Evolutionary conservation across 768 basidiomycete species (phyloP).

Genomic region (Boletus rubropictus): DNA sequence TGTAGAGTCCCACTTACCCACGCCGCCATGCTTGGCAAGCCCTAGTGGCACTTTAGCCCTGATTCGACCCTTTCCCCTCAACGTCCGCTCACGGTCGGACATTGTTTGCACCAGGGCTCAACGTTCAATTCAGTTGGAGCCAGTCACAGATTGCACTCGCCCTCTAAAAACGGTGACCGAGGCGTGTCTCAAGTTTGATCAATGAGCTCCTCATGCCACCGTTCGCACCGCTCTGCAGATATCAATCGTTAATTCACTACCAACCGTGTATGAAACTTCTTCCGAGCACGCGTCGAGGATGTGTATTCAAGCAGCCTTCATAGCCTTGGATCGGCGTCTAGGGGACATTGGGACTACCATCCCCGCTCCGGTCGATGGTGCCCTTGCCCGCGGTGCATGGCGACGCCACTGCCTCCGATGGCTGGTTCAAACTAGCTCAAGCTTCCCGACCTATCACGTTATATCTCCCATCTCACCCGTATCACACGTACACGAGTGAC

Average conservation of each 20-base stretch:
- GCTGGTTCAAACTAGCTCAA: neutral
- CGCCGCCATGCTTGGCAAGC: conserved; percentile 3
- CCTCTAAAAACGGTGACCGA: neutral
- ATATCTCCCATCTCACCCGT: no score
- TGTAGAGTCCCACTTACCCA: neutral
- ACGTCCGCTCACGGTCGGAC: conserved; percentile 5
- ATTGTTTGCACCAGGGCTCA: conserved; percentile 1
- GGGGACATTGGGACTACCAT: neutral
- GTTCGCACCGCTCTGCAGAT: neutral
- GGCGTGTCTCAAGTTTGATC: conserved; percentile 1
- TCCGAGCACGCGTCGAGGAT: neutral
- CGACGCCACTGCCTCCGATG: neutral
- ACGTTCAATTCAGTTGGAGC: conserved; percentile 9
- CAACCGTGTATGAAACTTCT: neutral
- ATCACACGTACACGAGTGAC: neutral
- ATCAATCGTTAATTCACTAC: conserved; percentile 1
- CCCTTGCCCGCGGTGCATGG: neutral
- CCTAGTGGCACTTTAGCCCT: conserved; percentile 11
- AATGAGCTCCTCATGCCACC: neutral
- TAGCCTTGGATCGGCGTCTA: neutral
- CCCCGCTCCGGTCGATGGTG: neutral
- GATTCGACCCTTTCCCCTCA: no score
- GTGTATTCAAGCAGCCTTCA: neutral
- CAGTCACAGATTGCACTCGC: conserved; percentile 4
- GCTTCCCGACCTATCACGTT: neutral